Conservation (phyloP, 2,329 filamentous ascomycete species). For the Colletotrichum endophyticum region DNA sequence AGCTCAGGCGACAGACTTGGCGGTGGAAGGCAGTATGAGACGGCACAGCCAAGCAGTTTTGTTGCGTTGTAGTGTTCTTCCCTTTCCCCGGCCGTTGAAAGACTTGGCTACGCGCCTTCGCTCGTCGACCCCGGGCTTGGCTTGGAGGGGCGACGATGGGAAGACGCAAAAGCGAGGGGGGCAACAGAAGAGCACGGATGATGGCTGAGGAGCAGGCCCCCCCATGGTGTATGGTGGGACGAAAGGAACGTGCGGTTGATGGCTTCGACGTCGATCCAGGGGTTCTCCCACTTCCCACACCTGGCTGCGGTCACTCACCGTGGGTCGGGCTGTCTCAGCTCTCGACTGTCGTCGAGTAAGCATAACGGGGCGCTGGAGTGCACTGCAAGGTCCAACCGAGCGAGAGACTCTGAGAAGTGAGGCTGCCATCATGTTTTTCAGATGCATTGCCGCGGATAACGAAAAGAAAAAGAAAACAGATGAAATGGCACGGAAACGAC, state of each 20-base stretch:
- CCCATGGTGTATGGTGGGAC: not conserved
- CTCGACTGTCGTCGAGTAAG: not conserved
- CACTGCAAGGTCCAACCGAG: not conserved
- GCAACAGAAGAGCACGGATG: not conserved
- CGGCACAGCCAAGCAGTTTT: not conserved
- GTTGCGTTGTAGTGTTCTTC: not conserved
- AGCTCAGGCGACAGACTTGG: not conserved
- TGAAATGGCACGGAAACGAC: fast-evolving
- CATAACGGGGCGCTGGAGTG: not conserved
- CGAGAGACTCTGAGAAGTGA: not conserved
- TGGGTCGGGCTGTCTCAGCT: not conserved
- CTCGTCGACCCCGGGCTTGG: not conserved
- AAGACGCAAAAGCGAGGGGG: not conserved
- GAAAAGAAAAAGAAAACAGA: not conserved
- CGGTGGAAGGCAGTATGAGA: not conserved
- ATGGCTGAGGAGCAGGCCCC: not conserved
- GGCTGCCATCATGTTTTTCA: not conserved
- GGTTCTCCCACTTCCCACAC: not conserved
- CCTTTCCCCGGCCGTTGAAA: not conserved
- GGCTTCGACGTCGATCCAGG: not conserved
- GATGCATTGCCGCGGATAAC: not conserved
- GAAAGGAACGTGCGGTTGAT: not conserved
- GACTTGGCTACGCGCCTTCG: not conserved
- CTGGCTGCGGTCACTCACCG: not conserved
- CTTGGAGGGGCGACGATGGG: not conserved